phyloP scores from a whole-genome alignment of 176 grass and related monocot genomes.

The Pontederia crassipes region DNA sequence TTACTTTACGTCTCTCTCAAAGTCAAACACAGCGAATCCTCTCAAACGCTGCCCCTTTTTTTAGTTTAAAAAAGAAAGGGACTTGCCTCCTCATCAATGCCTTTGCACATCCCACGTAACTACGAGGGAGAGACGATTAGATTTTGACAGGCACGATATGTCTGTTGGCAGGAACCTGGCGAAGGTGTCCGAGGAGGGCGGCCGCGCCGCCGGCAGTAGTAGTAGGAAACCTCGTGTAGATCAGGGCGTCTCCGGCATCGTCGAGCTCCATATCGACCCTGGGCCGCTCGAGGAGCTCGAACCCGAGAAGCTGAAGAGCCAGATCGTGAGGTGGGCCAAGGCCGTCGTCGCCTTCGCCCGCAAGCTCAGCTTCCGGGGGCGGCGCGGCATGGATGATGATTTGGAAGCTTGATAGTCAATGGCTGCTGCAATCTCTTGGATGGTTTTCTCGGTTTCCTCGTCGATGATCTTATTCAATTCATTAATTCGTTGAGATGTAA shows the following conservation, averaged over 20 bases:
- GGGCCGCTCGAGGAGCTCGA: conserved; percentile 8
- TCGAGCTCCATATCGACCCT: conserved; percentile 1
- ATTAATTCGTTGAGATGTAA: conserved; percentile 6
- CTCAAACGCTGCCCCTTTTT: no score
- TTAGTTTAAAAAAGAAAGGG: no score
- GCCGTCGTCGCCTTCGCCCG: conserved; percentile 3
- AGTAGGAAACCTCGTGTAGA: background rate
- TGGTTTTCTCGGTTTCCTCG: no score
- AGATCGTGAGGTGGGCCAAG: conserved; percentile 14
- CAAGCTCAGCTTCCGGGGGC: conserved; percentile 1
- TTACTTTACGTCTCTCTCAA: no score
- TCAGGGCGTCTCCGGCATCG: background rate
- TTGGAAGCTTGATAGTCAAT: background rate
- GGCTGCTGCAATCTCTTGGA: background rate
- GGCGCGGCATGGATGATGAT: background rate
- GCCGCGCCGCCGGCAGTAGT: no score
- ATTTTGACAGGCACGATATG: no score
- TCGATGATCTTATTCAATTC: background rate
- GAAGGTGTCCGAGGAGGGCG: no score
- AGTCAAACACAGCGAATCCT: no score
- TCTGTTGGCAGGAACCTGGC: no score
- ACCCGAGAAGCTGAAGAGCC: conserved; percentile 11
- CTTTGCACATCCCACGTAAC: no score
- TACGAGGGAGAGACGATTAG: no score
- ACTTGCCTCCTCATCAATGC: no score